Evolutionary conservation across 164 flowering plant genomes (phyloP).

Genomic region (Chimonanthus praecox): DNA sequence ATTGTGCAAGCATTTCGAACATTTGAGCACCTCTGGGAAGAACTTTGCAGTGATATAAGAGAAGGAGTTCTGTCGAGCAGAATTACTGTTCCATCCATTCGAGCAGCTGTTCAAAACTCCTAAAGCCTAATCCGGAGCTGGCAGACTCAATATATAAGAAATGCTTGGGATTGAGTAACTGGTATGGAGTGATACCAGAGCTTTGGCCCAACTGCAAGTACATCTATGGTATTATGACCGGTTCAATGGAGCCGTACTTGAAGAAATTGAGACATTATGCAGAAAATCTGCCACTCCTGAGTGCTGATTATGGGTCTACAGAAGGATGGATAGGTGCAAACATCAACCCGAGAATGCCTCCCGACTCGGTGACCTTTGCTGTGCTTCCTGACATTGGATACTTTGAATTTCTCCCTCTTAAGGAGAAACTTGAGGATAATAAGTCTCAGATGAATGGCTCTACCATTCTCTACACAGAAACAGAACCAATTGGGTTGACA

Average conservation of each 20-base stretch:
- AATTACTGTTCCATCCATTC: conserved; percentile 53
- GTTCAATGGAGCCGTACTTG: too few relatives aligned
- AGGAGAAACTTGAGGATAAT: conserved; percentile 14
- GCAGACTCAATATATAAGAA: conserved; percentile 51
- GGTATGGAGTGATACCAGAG: conserved; percentile 81
- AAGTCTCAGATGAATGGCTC: conserved; percentile 10
- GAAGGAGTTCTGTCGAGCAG: conserved; percentile 46
- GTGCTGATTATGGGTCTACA: conserved; percentile 90
- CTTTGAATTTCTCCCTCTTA: conserved; percentile 56
- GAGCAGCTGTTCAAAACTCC: conserved; percentile 69
- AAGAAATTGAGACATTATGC: conserved; percentile 22
- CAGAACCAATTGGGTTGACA: conserved; percentile 62
- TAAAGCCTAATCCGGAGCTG: conserved; percentile 63
- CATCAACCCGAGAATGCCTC: conserved; percentile 67
- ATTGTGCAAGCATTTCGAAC: conserved; percentile 69
- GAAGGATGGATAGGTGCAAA: conserved; percentile 97
- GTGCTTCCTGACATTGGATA: conserved; percentile 46
- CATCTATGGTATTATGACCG: conserved; percentile 34
- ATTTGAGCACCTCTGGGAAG: conserved; percentile 81
- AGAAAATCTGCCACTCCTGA: conserved; percentile 57
- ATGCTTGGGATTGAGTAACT: conserved; percentile 55
- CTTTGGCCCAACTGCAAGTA: conserved; percentile 87
- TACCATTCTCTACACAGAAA: conserved; percentile 17
- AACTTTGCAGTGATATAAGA: conserved; percentile 58
- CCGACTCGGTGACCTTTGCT: conserved; percentile 64